Conservation (phyloP, 1,284 basidiomycete genomes). For the Ustilago esculenta region DNA sequence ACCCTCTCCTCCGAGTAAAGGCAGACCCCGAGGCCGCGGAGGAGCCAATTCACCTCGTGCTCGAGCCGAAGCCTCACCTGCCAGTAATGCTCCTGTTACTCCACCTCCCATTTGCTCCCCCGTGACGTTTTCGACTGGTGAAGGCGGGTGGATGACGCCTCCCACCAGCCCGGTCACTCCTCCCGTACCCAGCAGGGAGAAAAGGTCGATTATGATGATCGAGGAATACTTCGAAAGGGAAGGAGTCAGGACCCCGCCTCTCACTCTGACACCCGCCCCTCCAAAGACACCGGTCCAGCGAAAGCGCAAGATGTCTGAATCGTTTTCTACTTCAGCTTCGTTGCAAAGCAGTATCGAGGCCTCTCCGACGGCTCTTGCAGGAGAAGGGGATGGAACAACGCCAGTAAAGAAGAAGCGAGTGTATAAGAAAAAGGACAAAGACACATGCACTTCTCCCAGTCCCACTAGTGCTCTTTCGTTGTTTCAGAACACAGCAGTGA, state of each 20-base stretch:
- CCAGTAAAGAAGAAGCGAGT: conserved; percentile 17
- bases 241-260: not conserved
- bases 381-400: not conserved
- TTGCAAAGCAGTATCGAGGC: too few species aligned
- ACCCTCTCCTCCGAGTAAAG: not conserved
- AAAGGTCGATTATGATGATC: not conserved
- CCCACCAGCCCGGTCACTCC: not conserved
- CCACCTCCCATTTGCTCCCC: too few species aligned
- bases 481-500: too few species aligned
- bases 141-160: not conserved
- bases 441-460: too few species aligned
- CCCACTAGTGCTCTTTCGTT: too few species aligned
- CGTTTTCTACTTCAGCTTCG: not conserved
- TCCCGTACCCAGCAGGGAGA: too few species aligned
- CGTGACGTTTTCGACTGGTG: too few species aligned
- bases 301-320: conserved; percentile 8
- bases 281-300: not conserved
- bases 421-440: not conserved
- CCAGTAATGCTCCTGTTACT: too few species aligned
- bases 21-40: not conserved
- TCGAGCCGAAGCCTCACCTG: too few species aligned
- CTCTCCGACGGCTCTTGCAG: not conserved
- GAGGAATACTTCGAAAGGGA: not conserved
- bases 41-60: too few species aligned
- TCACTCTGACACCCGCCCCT: not conserved